Percentiles rank a stretch among this genome's conserved stretches.
Conservation (phyloP, 2,329 filamentous ascomycete genomes). For the Biscogniauxia sp. region DNA sequence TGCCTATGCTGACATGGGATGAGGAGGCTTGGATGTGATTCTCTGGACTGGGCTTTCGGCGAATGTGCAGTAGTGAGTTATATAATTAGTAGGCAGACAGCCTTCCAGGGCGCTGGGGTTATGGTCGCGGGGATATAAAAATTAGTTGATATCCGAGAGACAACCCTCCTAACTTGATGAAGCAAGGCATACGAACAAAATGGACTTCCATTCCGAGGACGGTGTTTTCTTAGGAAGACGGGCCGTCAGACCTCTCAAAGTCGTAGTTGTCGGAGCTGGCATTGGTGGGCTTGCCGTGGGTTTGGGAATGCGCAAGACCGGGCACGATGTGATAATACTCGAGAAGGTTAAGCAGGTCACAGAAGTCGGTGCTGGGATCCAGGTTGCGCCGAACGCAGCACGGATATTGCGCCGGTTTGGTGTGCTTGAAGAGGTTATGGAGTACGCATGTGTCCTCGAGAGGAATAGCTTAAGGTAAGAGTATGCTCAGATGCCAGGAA, state of each 20-base stretch:
- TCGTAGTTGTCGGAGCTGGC: slow-evolving; percentile 39
- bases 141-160: background rate
- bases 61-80: too few relatives aligned
- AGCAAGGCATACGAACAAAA: background rate
- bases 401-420: slow-evolving; percentile 33
- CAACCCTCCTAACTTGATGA: background rate
- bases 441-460: slow-evolving; percentile 21
- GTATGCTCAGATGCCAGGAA: background rate
- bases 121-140: background rate
- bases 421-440: slow-evolving; percentile 20
- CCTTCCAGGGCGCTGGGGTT: too few relatives aligned
- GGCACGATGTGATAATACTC: slow-evolving; percentile 23
- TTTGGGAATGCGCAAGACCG: slow-evolving; percentile 34
- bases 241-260: slow-evolving; percentile 12
- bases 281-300: slow-evolving; percentile 41
- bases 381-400: slow-evolving; percentile 36
- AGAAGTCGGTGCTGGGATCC: slow-evolving; percentile 40
- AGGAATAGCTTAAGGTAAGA: slow-evolving; percentile 31
- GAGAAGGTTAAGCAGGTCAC: slow-evolving; percentile 33
- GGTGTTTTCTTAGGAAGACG: slow-evolving; percentile 9
- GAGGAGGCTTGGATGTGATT: too few relatives aligned
- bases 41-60: too few relatives aligned
- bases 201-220: background rate
- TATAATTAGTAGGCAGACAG: too few relatives aligned
- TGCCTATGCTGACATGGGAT: too few relatives aligned